A percentile compares a stretch with the other conserved stretches of the same genome.
These are phyloP conservation scores for Candida ficus DNA, from an alignment of 805 yeast genomes.

Conservation along the genomic window DNA sequence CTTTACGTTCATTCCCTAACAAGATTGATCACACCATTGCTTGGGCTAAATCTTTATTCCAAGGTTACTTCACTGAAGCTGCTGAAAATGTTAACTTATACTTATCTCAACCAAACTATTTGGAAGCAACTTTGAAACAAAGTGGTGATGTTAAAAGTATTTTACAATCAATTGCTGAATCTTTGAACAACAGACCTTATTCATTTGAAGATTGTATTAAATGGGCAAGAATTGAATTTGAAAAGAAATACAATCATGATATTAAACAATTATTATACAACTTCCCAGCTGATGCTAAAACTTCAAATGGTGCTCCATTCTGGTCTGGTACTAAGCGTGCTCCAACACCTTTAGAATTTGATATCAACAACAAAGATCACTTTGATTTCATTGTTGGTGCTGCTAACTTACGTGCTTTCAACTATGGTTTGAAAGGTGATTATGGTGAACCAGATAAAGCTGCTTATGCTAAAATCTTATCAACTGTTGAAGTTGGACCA, in stretches of 20 bases:
- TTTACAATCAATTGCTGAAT: constrained; percentile 70
- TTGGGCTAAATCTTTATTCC: constrained; percentile 95
- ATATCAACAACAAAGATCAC: constrained; percentile 71
- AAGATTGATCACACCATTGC: constrained; percentile 99
- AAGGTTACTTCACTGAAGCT: constrained; percentile 85
- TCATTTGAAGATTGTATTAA: constrained; percentile 88
- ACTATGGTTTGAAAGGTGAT: constrained; percentile 84
- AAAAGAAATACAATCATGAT: constrained; percentile 77
- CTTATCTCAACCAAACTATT: constrained; percentile 86
- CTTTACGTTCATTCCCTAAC: constrained; percentile 95
- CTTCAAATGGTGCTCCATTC: constrained; percentile 86
- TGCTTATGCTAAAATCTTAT: constrained; percentile 50
- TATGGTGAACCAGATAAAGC: constrained; percentile 42
- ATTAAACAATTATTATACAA: constrained; percentile 86
- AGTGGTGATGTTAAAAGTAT: constrained; percentile 88
- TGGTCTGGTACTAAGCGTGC: constrained; percentile 99
- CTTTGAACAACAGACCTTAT: constrained; percentile 78
- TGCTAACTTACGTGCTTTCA: constrained; percentile 86
- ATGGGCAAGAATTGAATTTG: constrained; percentile 93
- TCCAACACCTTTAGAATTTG: constrained; percentile 80
- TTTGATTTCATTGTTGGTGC: constrained; percentile 80
- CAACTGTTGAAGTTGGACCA: constrained; percentile 45
- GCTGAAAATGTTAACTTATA: constrained; percentile 91
- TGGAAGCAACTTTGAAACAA: constrained; percentile 86
- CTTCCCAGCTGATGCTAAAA: constrained; percentile 91